Base-by-base conservation (phyloP, 2,329 filamentous ascomycete species). In the Penicillium sp. region DNA sequence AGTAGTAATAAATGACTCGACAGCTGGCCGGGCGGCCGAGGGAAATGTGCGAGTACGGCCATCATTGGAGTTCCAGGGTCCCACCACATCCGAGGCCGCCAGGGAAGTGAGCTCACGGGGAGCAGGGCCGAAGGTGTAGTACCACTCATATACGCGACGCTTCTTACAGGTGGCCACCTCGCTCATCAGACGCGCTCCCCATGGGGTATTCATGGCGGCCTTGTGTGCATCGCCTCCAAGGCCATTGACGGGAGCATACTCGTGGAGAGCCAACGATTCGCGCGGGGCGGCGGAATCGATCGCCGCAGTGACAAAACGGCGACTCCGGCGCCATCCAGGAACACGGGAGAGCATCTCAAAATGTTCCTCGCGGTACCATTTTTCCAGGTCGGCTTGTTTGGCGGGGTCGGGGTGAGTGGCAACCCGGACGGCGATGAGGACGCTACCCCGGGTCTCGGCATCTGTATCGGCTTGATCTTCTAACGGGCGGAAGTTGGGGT, bases 341-440 rank as follows among this genome's bases (percentile, higher is more conserved):
- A 93, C 83, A 68, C 88, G 88, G 60, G 87, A 79, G 57, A 96
- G 71, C 82, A 92, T 83, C 3, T 82, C 80, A 21, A 88, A 81
- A 71, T 94, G 90, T 71, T 94, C 90, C 60, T 92, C 85, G 31
- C 83, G 77, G 69, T 90, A 89, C 90, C 90, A 96, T 69, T 81
- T 85, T 55, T 81, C 75, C 54, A 87, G 80, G 44, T 88, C 81
- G 23, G 83, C 81, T 23, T 82, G 79, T 27, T 78, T 67, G 53
- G 64, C 59, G 25, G 65, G 77, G 0, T 84, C 83, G 1, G 82
- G 79, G n/a, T 83, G 79, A 17, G 88, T 75, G 1, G 78, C 80
- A 7, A 89, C 77, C 48, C 84, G 82, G 1, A 89, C 83, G 1
- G 85, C 81, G 3, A 91, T 78, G 23, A 90, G 78, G 17, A 88